A percentile compares a stretch with the other conserved stretches of the same genome.
Conservation (phyloP, 1,284 basidiomycete genomes). For the Volvariella surrecta region DNA sequence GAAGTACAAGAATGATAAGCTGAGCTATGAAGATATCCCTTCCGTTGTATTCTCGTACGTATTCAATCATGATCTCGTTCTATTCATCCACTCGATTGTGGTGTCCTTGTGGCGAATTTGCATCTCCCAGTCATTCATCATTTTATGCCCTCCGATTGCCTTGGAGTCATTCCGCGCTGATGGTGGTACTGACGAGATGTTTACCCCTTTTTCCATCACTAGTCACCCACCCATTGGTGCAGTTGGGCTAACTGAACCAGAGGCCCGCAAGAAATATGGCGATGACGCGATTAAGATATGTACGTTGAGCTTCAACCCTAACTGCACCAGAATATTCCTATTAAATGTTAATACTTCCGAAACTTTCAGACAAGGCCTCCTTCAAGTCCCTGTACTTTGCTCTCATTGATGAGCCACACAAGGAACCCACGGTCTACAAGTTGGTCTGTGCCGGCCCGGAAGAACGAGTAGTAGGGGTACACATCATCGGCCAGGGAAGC, state of each 20-base stretch:
- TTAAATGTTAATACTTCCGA: conserved; percentile 1
- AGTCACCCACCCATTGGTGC: conserved; percentile 92
- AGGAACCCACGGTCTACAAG: conserved; percentile 93
- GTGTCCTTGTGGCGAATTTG: neutral
- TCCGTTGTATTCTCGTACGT: conserved; percentile 91
- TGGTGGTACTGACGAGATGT: neutral
- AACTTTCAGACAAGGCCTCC: conserved; percentile 51
- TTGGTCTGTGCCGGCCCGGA: conserved; percentile 81
- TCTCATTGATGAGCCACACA: conserved; percentile 80
- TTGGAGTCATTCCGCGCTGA: conserved; percentile 8
- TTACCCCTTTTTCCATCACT: conserved; percentile 7
- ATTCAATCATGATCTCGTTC: conserved; percentile 18
- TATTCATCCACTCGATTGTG: conserved; percentile 33
- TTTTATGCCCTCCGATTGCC: conserved; percentile 19
- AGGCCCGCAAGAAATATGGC: conserved; percentile 85
- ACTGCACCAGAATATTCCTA: neutral
- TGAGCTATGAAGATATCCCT: conserved; percentile 88
- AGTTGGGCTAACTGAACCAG: conserved; percentile 85
- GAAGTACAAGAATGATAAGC: conserved; percentile 81
- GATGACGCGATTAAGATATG: conserved; percentile 85
- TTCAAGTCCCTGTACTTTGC: conserved; percentile 87
- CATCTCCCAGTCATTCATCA: neutral
- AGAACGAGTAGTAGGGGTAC: conserved; percentile 91
- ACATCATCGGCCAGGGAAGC: conserved; percentile 84
- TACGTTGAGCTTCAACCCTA: conserved; percentile 29